These are phyloP conservation scores for Lippia alba DNA, from an alignment of 305 asterid species.

Conservation along the genomic window DNA sequence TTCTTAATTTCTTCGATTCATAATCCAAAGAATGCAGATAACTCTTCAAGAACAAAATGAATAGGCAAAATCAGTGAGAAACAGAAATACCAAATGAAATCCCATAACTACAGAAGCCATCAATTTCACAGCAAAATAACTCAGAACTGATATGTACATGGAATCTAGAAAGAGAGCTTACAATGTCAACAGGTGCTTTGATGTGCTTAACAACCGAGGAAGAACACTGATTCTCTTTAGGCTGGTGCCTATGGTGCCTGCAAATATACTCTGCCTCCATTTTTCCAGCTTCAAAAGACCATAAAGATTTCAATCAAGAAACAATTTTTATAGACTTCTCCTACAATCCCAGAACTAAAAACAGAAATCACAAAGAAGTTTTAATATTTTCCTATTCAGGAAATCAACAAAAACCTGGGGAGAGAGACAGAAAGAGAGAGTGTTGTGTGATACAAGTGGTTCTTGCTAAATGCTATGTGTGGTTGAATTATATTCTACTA, in stretches of 20 bases:
- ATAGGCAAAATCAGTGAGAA: neutral
- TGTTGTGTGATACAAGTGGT: neutral
- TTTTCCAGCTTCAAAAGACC: neutral
- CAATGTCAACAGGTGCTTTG: slow-evolving; percentile 57
- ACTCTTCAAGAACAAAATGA: neutral
- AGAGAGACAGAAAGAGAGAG: neutral
- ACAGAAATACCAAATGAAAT: slow-evolving; percentile 6
- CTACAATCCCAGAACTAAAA: slow-evolving; percentile 6
- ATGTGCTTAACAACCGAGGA: slow-evolving; percentile 63
- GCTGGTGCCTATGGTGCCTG: slow-evolving; percentile 60
- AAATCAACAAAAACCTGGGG: neutral
- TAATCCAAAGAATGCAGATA: neutral
- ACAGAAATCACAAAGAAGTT: neutral
- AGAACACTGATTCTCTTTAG: slow-evolving; percentile 60
- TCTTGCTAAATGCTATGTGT: neutral
- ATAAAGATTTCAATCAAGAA: slow-evolving; percentile 15
- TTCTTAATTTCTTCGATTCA: neutral
- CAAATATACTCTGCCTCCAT: slow-evolving; percentile 27
- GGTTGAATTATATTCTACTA: slow-evolving; percentile 6
- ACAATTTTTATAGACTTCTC: neutral
- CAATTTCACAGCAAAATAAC: neutral
- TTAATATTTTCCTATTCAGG: neutral
- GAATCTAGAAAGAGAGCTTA: slow-evolving; percentile 26
- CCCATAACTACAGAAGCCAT: neutral
- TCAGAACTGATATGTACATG: neutral